Evolutionary conservation across 371 early-diverging fungal species (phyloP).

Genomic region (Circinella minor): DNA sequence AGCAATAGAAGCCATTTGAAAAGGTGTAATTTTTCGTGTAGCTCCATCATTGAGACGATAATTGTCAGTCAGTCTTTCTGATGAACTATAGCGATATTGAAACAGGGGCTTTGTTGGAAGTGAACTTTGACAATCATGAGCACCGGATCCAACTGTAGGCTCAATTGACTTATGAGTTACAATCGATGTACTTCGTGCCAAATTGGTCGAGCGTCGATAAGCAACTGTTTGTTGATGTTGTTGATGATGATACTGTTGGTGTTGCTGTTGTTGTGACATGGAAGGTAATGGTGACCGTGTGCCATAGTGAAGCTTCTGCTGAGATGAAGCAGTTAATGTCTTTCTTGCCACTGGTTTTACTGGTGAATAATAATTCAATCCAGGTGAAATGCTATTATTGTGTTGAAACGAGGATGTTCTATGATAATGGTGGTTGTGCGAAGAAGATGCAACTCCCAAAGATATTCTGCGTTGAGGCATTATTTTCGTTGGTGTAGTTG

Average conservation of each 20-base stretch:
- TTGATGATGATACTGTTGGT: neutral
- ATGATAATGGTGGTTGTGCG: too few relatives aligned
- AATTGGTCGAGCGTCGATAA: neutral
- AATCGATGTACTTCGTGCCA: neutral
- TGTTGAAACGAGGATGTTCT: too few relatives aligned
- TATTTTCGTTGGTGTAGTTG: neutral
- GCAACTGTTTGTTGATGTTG: too few relatives aligned
- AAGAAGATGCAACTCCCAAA: neutral
- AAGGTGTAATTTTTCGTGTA: neutral
- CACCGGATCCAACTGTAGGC: neutral
- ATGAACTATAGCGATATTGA: too few relatives aligned
- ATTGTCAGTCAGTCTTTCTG: too few relatives aligned
- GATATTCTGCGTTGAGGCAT: too few relatives aligned
- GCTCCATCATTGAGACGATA: neutral
- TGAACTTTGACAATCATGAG: too few relatives aligned
- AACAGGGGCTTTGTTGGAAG: too few relatives aligned
- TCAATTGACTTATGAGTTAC: neutral
- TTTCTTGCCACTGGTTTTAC: neutral
- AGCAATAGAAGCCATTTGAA: conserved; percentile 9
- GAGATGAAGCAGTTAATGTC: neutral
- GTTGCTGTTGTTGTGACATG: neutral
- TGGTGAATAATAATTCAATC: neutral
- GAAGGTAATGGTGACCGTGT: neutral
- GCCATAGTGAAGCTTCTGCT: neutral
- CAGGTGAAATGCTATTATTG: neutral